Conservation (phyloP, 2,329 filamentous ascomycete genomes). For the Parastagonospora avenae region DNA sequence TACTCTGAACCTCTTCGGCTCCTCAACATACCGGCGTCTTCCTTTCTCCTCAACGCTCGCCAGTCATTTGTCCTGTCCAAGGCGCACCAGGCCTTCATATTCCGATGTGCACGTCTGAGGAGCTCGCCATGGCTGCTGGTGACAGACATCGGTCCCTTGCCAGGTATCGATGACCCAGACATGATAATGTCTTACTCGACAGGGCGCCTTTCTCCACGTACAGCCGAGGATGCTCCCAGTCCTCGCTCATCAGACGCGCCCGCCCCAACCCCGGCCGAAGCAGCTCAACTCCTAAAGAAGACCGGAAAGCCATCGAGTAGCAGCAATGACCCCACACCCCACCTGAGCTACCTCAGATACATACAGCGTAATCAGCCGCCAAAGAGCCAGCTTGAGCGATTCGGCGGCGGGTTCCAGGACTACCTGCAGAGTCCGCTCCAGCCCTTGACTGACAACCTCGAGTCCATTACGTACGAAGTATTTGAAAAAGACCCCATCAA, state of each 20-base stretch:
- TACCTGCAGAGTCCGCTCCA: constrained; percentile 95
- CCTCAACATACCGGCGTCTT: constrained; percentile 57
- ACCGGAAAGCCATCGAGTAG: constrained; percentile 50
- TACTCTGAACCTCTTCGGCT: constrained; percentile 66
- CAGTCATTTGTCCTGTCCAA: constrained; percentile 65
- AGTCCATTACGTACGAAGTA: constrained; percentile 96
- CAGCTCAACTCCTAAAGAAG: constrained; percentile 52
- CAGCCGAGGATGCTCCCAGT: constrained; percentile 47
- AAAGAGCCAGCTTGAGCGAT: constrained; percentile 66
- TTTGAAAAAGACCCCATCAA: constrained; percentile 99
- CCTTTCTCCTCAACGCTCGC: constrained; percentile 63
- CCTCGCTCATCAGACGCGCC: constrained; percentile 25
- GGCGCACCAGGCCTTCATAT: constrained; percentile 62
- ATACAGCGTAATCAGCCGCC: constrained; percentile 81
- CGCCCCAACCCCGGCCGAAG: constrained; percentile 71
- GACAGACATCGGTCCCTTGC: constrained; percentile 62
- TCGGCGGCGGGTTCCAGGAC: constrained; percentile 80
- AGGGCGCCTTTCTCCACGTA: constrained; percentile 49
- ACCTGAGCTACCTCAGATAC: constrained; percentile 82
- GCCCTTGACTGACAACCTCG: constrained; percentile 92
- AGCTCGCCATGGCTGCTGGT: constrained; percentile 66
- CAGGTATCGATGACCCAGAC: constrained; percentile 52
- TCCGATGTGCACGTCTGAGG: constrained; percentile 62
- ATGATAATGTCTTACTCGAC: constrained; percentile 44
- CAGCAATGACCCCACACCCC: constrained; percentile 61